phyloP scores from a whole-genome alignment of 371 early-diverging fungal genomes.

The Apophysomyces sp. region DNA sequence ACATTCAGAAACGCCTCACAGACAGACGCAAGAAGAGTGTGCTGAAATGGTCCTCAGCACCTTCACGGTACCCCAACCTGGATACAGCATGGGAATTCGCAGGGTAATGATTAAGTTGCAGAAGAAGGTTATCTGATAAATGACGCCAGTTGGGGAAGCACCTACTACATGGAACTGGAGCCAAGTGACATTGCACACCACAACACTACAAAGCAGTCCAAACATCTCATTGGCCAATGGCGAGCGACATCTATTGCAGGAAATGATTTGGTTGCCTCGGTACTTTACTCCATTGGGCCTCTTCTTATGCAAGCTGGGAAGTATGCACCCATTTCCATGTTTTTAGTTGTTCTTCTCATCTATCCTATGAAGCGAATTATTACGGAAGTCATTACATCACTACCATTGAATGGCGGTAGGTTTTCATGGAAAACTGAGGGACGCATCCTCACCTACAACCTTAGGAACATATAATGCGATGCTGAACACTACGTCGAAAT shows the following conservation, averaged over 20 bases:
- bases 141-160: constrained; percentile 39
- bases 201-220: constrained; percentile 2
- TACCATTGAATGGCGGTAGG: constrained; percentile 58
- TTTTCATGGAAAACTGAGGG: not conserved
- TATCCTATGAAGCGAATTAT: constrained; percentile 54
- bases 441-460: not conserved
- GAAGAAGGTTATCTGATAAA: not conserved
- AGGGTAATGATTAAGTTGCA: constrained; percentile 22
- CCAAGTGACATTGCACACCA: constrained; percentile 21
- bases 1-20: constrained; percentile 30
- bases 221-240: constrained; percentile 38
- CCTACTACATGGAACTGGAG: constrained; percentile 44
- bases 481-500: constrained; percentile 47
- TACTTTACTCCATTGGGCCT: constrained; percentile 56
- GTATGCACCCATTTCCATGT: constrained; percentile 55
- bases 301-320: constrained; percentile 44
- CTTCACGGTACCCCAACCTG: constrained; percentile 37
- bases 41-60: constrained; percentile 34
- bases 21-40: constrained; percentile 16
- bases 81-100: constrained; percentile 46
- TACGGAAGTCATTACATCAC: constrained; percentile 47
- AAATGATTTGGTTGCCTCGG: constrained; percentile 52
- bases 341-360: constrained; percentile 43
- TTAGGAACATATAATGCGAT: constrained; percentile 43
- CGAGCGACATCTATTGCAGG: constrained; percentile 58